Evolutionary conservation across 2,329 filamentous ascomycete species (phyloP).

Genomic region (Sarocladium oryzae): DNA sequence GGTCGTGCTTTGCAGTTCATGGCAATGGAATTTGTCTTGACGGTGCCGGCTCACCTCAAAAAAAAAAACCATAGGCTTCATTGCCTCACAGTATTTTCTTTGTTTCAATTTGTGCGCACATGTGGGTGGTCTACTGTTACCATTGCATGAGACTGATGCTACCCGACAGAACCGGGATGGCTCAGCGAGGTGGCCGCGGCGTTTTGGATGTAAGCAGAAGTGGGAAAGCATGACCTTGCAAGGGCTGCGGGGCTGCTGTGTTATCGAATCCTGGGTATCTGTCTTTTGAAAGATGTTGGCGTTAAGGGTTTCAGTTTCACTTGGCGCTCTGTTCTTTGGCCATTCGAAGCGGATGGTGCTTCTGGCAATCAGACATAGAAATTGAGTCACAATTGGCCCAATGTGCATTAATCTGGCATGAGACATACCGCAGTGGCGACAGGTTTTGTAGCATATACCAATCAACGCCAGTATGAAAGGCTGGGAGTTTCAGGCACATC

Average conservation of each 20-base stretch:
- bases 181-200: not conserved
- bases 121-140: not conserved
- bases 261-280: not conserved
- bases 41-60: constrained; percentile 20
- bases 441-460: too few relatives aligned
- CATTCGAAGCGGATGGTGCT: not conserved
- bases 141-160: not conserved
- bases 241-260: constrained; percentile 7
- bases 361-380: not conserved
- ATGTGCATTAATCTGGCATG: too few relatives aligned
- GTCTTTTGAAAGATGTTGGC: not conserved
- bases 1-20: constrained; percentile 2
- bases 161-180: not conserved
- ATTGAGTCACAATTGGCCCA: not conserved
- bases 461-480: too few relatives aligned
- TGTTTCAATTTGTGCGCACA: not conserved
- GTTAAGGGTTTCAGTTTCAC: not conserved
- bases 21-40: constrained; percentile 34
- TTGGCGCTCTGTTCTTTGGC: not conserved
- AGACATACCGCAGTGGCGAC: too few relatives aligned
- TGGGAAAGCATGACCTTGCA: constrained; percentile 6
- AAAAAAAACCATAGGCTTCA: not conserved
- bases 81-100: not conserved
- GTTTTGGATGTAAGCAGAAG: not conserved
- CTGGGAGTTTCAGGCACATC: too few relatives aligned